Percentiles rank a stretch among this genome's conserved stretches.
Conservation (phyloP, 148 eudicot genomes). For the Drosera capensis region DNA sequence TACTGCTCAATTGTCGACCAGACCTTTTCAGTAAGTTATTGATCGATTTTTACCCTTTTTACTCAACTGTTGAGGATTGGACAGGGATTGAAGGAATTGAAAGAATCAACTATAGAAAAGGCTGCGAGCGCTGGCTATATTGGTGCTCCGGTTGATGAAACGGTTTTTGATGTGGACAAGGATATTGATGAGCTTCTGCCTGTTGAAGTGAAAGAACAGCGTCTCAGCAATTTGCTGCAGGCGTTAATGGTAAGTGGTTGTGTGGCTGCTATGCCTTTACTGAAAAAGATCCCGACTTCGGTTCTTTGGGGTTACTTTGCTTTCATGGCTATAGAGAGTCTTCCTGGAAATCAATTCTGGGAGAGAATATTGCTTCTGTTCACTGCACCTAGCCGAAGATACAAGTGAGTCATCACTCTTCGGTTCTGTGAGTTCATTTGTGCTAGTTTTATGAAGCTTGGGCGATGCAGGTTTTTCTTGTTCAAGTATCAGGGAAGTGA, state of each 20-base stretch:
- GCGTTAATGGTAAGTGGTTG: conserved; percentile 77
- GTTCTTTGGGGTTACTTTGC: conserved; percentile 99
- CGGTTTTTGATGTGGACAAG: conserved; percentile 82
- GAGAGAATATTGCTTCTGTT: conserved; percentile 78
- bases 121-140: conserved; percentile 61
- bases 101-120: conserved; percentile 73
- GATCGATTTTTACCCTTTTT: conserved; percentile 1
- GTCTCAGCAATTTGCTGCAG: conserved; percentile 89
- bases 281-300: conserved; percentile 86
- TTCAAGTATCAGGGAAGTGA: not conserved
- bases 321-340: conserved; percentile 97
- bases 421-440: too few relatives aligned
- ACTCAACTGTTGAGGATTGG: conserved; percentile 3
- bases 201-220: conserved; percentile 94
- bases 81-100: conserved; percentile 87
- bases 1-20: conserved; percentile 3
- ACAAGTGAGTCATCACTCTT: conserved; percentile 34
- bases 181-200: conserved; percentile 87
- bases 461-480: not conserved
- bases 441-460: not conserved
- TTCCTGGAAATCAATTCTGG: conserved; percentile 99
- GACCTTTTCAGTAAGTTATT: not conserved
- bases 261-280: conserved; percentile 91
- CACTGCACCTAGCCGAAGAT: conserved; percentile 91
- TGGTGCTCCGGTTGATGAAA: conserved; percentile 77